Base-by-base conservation (phyloP, 129 eudicot genomes). In the Cynara cardunculus region DNA sequence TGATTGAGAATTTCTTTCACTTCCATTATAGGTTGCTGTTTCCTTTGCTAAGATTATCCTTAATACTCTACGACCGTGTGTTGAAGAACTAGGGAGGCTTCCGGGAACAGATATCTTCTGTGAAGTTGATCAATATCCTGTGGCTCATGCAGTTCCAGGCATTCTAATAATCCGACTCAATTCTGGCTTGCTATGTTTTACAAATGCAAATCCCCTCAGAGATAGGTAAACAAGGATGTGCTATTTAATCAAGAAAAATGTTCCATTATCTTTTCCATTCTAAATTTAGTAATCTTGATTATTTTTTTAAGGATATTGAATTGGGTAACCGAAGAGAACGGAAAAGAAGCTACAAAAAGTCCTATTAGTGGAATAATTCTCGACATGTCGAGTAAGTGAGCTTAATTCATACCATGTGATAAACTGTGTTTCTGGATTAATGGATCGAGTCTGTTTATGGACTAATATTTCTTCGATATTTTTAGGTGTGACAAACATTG, bases 21-120 rank as follows among this genome's bases (percentile, higher is more conserved):
- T 70, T 25, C 4, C 28, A 14, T 71, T 68, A 70, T 84, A 94
- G 99, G 91, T 95, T 14, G 89, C 80, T 11, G 83, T 95, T 67
- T 92, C 99, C 14, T 89, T 95, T 75, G 94, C 87, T 5, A 94
- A 95, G 87, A 88, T 92, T 49, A 80, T 95, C 19, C 86, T 95
- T 0, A 85, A 82, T 34, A 87, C 91, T 18, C 74, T 88, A 13
- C 84, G 88, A 32, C 97, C 96, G 37, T 83, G 92, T n/a, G 89
- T 86, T 19, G 90, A 88, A 70, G 80, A 85, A 5, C 86, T 92
- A 16, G 99, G 99, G 7, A 88, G 87, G 82, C 79, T 95, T 65
- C 99, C 99, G 0, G 94, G 97, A 68, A 90, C 94, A 2, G 86
- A 84, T 46, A 85, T 89, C 73, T 95, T 87, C 21, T 75, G 94